These are phyloP conservation scores for Prunus davidiana DNA, from an alignment of 306 rosid genomes.

Conservation along the genomic window DNA sequence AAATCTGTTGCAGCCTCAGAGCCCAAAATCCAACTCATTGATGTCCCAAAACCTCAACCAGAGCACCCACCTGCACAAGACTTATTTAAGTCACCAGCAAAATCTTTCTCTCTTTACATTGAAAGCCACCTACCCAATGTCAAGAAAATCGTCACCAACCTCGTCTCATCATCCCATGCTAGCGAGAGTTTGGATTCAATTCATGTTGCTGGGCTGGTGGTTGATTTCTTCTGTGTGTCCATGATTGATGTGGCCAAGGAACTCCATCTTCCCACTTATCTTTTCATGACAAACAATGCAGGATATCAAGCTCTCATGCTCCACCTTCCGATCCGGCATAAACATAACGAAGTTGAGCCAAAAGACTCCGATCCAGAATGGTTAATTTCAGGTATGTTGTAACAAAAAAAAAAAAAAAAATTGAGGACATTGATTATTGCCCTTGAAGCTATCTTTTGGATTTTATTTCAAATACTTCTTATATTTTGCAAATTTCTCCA, in stretches of 20 bases:
- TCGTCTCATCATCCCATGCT: slow-evolving; percentile 15
- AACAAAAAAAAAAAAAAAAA: background rate
- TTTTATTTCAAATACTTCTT: background rate
- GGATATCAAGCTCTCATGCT: slow-evolving; percentile 37
- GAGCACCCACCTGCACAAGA: slow-evolving; percentile 34
- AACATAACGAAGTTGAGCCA: slow-evolving; percentile 22
- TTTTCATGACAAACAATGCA: slow-evolving; percentile 39
- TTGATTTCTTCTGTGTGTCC: slow-evolving; percentile 47
- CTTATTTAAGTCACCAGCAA: slow-evolving; percentile 18
- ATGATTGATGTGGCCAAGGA: slow-evolving; percentile 50
- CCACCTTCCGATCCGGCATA: slow-evolving; percentile 29
- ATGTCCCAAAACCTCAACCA: slow-evolving; percentile 44
- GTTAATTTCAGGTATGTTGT: slow-evolving; percentile 36
- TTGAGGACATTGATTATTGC: no score
- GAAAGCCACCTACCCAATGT: slow-evolving; percentile 27
- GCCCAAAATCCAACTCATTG: slow-evolving; percentile 35
- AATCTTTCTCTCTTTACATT: slow-evolving; percentile 21
- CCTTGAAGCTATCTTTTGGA: background rate
- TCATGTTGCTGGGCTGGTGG: slow-evolving; percentile 34
- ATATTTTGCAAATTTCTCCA: background rate
- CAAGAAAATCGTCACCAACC: slow-evolving; percentile 7
- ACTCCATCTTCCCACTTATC: slow-evolving; percentile 44
- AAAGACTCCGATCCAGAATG: slow-evolving; percentile 30
- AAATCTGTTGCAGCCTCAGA: slow-evolving; percentile 34
- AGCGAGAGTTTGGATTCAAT: slow-evolving; percentile 8